Evolutionary conservation across 805 yeast species (phyloP).

Genomic region (Yarrowia sp.): DNA sequence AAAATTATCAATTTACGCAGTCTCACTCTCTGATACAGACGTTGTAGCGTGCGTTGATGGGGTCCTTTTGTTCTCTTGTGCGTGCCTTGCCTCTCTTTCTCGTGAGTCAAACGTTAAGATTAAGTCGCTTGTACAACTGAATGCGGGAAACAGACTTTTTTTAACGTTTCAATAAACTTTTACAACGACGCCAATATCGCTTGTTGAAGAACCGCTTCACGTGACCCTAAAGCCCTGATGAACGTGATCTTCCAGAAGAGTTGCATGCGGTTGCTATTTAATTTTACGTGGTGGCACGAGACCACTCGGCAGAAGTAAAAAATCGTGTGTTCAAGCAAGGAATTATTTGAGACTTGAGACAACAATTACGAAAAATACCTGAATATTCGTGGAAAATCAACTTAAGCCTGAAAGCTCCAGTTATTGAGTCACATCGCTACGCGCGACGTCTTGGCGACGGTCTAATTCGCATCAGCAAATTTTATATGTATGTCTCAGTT

Average conservation of each 20-base stretch:
- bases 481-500: not conserved
- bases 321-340: not conserved
- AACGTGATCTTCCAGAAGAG: not conserved
- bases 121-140: slow-evolving; percentile 1
- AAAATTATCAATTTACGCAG: not conserved
- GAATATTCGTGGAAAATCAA: not conserved
- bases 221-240: slow-evolving; percentile 1
- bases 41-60: too few relatives aligned
- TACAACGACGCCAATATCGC: not conserved
- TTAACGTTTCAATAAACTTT: too few relatives aligned
- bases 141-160: not conserved
- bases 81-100: not conserved
- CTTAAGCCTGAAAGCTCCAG: too few relatives aligned
- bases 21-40: not conserved
- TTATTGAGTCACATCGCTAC: not conserved
- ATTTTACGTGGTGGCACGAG: not conserved
- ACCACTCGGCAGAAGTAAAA: not conserved
- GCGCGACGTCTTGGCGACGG: not conserved
- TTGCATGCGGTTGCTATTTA: not conserved
- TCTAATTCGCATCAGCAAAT: not conserved
- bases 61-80: not conserved
- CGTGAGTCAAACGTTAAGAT: not conserved
- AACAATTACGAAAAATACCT: not conserved
- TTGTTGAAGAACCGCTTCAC: not conserved
- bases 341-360: too few relatives aligned